Evolutionary conservation across 2,329 filamentous ascomycete species (phyloP), one percentile per base, ranked within the genome.

Genomic region (Alternaria arborescens): DNA sequence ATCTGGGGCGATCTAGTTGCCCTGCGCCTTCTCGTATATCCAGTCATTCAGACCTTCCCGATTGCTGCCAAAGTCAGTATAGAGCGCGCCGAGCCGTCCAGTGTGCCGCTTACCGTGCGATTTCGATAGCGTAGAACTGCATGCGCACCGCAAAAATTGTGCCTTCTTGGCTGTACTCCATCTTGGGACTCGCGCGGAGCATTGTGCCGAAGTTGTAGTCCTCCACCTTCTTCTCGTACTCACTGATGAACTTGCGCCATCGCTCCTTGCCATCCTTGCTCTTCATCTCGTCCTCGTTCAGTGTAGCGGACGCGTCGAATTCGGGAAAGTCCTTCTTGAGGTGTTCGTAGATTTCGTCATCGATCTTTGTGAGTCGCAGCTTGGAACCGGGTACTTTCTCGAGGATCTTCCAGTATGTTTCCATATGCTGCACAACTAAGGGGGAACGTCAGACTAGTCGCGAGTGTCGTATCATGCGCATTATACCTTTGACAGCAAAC

Each of bases 121-220:
- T 91, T 76, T 93, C 91, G 62, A 93, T 83, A 34, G 91, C 91
- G 73, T 94, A 94, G 78, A 94, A 94, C 75, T 93, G 90, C 90
- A 94, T 94, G 61, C 90, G 84, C 82, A 86, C 89, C 81, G 83
- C 93, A 72, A 99, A 98, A 54, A 99, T 97, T 3, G 93, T 97
- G 55, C 90, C 92, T 58, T 97, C 85, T 81, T 96, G 85, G 54
- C 90, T 92, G 78, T 99, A 98, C 80, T 97, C 94, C 54, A 80
- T 88, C 71, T 91, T 92, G 38, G 93, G 86, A 74, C 87, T 91
- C 58, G 87, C 86, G 59, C 95, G 88, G 71, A 99, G 79, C 86
- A 99, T 94, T 34, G 95, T 97, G 57, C 95, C 95, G 80, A 97
- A 99, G 84, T 97, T 99, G 85, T 89, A 99, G 81, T 99, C 96